Conservation (phyloP, 768 basidiomycete genomes). For the Lactarius pseudohatsudake region DNA sequence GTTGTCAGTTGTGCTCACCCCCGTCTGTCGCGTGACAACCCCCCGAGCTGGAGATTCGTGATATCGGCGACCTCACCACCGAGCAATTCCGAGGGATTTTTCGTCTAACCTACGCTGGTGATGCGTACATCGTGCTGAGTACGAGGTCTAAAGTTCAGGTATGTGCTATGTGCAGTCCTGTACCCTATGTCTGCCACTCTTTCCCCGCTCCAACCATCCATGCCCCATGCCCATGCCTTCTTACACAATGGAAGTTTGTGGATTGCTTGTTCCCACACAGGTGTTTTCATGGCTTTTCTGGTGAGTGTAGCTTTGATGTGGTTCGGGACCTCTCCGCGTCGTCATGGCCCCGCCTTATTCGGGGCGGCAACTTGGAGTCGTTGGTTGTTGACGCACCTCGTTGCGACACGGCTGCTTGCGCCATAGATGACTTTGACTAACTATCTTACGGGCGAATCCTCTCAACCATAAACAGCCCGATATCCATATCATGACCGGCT, state of each 20-base stretch:
- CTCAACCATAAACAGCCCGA: slow-evolving; percentile 90
- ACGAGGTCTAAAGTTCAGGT: slow-evolving; percentile 98
- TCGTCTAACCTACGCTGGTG: slow-evolving; percentile 89
- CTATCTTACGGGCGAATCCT: slow-evolving; percentile 75
- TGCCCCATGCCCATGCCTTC: background rate
- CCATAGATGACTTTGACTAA: background rate
- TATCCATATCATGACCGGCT: slow-evolving; percentile 81
- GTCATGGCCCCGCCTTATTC: no score
- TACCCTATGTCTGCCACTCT: background rate
- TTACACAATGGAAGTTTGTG: background rate
- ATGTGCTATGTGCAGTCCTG: slow-evolving; percentile 32
- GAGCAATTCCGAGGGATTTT: slow-evolving; percentile 98
- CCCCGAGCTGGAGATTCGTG: slow-evolving; percentile 94
- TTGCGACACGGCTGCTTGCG: background rate
- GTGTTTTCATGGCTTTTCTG: background rate
- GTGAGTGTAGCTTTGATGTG: background rate
- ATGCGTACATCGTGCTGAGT: slow-evolving; percentile 82
- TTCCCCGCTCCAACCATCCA: background rate
- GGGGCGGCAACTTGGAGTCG: background rate
- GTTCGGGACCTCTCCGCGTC: background rate
- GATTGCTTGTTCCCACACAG: background rate
- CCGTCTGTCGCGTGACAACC: slow-evolving; percentile 52
- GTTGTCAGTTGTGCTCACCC: background rate
- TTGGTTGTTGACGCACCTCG: background rate
- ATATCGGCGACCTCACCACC: slow-evolving; percentile 93